phyloP scores from a whole-genome alignment of 129 eudicot species.

The Gnaphalium uliginosum region DNA sequence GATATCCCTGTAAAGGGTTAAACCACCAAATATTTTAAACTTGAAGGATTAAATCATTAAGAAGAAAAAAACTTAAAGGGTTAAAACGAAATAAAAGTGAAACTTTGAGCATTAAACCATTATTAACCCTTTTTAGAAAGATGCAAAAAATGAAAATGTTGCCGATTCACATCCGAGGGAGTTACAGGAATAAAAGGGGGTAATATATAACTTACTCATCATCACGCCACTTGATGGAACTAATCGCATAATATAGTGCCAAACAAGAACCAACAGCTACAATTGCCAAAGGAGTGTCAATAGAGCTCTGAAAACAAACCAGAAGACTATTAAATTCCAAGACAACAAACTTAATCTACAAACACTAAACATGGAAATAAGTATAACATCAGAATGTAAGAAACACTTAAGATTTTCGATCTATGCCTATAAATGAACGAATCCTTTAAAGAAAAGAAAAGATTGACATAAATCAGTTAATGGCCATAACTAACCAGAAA shows the following conservation, averaged over 20 bases:
- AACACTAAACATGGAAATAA: neutral
- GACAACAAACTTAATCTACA: neutral
- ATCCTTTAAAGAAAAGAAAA: neutral
- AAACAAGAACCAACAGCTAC: slow-evolving; percentile 45
- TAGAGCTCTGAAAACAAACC: slow-evolving; percentile 59
- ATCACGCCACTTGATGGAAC: slow-evolving; percentile 41
- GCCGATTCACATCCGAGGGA: neutral
- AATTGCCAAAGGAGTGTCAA: slow-evolving; percentile 73
- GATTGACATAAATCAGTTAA: neutral
- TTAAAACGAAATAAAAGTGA: too few species aligned
- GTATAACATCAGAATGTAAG: neutral
- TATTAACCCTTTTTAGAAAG: too few species aligned
- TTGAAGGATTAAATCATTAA: too few species aligned
- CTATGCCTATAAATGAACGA: neutral
- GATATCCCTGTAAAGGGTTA: too few species aligned
- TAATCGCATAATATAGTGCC: slow-evolving; percentile 37
- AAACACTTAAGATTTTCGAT: neutral
- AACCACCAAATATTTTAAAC: too few species aligned
- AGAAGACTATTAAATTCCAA: neutral
- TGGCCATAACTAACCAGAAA: slow-evolving; percentile 48
- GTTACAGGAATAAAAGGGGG: neutral
- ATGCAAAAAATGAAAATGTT: neutral
- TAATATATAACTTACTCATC: slow-evolving; percentile 47
- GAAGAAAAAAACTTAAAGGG: too few species aligned
- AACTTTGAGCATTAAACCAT: too few species aligned